Evolutionary conservation across 2,329 filamentous ascomycete species (phyloP).

Genomic region (Colletotrichum sp.): DNA sequence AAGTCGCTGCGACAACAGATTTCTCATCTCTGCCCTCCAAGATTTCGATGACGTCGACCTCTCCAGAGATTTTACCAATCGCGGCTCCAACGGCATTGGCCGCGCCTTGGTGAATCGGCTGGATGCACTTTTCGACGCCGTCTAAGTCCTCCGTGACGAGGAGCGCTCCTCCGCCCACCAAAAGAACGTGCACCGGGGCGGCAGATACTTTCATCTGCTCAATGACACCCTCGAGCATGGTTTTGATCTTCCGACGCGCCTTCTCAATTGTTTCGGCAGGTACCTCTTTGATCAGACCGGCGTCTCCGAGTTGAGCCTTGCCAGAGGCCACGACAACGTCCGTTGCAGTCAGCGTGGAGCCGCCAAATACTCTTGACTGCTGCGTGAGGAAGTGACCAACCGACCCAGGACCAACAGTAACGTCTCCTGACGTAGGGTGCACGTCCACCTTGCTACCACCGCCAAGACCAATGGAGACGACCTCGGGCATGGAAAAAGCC

Average conservation of each 20-base stretch:
- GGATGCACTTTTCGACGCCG: constrained; percentile 55
- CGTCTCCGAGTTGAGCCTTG: constrained; percentile 34
- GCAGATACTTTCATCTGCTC: constrained; percentile 63
- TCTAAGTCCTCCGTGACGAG: constrained; percentile 52
- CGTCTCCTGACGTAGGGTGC: constrained; percentile 7
- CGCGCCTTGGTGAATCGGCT: constrained; percentile 57
- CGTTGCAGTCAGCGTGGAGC: constrained; percentile 55
- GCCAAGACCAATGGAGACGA: constrained; percentile 61
- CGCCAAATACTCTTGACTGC: constrained; percentile 58
- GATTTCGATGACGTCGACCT: constrained; percentile 57
- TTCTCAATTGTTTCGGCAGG: constrained; percentile 23
- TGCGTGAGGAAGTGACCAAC: constrained; percentile 56
- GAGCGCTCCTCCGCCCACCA: constrained; percentile 64
- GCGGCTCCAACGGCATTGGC: constrained; percentile 68
- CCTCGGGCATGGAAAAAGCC: constrained; percentile 63
- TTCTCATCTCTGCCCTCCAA: constrained; percentile 42
- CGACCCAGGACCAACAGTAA: constrained; percentile 60
- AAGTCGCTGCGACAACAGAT: constrained; percentile 42
- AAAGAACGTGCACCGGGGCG: constrained; percentile 54
- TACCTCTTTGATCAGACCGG: constrained; percentile 29
- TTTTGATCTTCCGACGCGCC: constrained; percentile 42
- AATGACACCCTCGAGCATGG: constrained; percentile 54
- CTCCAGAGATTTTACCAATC: constrained; percentile 59
- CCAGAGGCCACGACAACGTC: constrained; percentile 52
- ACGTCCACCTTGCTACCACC: constrained; percentile 48